Evolutionary conservation across 202 grass and related monocot genomes (phyloP), one percentile per base, ranked within the genome.

Genomic region (Dendrocalamus latiflorus): DNA sequence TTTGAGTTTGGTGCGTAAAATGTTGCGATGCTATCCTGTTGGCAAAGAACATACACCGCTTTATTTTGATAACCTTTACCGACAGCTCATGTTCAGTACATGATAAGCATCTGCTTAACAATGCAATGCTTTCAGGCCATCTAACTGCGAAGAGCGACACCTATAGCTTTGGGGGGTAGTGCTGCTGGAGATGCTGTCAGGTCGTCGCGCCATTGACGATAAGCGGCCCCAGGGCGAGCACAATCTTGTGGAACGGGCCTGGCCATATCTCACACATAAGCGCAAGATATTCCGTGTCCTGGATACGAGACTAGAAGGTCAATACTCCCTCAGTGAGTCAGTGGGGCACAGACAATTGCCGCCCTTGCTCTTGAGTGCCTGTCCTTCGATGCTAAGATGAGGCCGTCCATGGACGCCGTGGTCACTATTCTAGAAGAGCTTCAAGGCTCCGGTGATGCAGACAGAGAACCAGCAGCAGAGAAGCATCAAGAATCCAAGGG

Each of bases 111-210:
- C 50, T 4, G 54, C 26, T 87, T 65, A 53, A 62, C 37, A 16
- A 70, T 36, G 21, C 20, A 57, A 79, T 60, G 55, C n/a, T 55
- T 78, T 62, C 83, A 94, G 92, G 92, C 66, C 90, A 94, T 49
- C 81, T 95, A 53, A 90, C 90, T 25, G 58, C 83, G 9, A 94
- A 92, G 88, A 81, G 90, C 10, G 92, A 94, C 58, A 59, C 86
- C 65, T 94, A 92, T 78, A 88, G 90, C 82, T 94, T 92, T 11
- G n/a, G n/a, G 92, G 92, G 16, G 89, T 94, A 22, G 92, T 94
- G 83, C 90, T 94, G 53, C 85, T 94, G n/a, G 92, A 94, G 82
- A 88, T 94, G 87, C 5, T 94, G 44, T 88, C 87, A 10, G 90
- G 93, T 20, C 93, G 79, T 9, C 90, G 93, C 1, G 87, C 93